A percentile compares a stretch with the other conserved stretches of the same genome.
Evolutionary conservation across 164 flowering plant species (phyloP).

Genomic region (Piper betle): DNA sequence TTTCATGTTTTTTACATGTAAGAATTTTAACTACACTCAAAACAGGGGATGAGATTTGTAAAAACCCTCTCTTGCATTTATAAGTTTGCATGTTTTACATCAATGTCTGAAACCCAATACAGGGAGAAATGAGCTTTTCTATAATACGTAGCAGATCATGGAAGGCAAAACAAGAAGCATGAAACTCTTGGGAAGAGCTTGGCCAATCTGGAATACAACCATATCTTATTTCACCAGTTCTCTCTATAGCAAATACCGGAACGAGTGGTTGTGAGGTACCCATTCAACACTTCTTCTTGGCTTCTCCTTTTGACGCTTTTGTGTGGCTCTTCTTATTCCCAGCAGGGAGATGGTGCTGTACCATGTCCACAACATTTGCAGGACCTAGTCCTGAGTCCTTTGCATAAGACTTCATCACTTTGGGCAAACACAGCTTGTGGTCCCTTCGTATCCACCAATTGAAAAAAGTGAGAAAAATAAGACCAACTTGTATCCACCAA

Average conservation of each 20-base stretch:
- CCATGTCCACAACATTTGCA: constrained; percentile 50
- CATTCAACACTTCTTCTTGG: constrained; percentile 65
- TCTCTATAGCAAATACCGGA: constrained; percentile 72
- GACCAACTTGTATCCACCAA: not conserved
- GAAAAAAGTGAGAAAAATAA: not conserved
- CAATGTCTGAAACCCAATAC: too few relatives aligned
- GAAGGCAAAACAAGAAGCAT: too few relatives aligned
- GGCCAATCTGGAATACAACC: too few relatives aligned
- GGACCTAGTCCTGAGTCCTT: constrained; percentile 59
- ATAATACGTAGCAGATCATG: too few relatives aligned
- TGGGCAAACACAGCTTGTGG: constrained; percentile 60
- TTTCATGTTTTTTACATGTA: too few relatives aligned
- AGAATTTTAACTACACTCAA: too few relatives aligned
- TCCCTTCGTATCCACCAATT: constrained; percentile 37
- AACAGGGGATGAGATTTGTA: too few relatives aligned
- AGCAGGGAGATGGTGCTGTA: constrained; percentile 68
- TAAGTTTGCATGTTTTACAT: too few relatives aligned
- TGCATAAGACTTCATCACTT: constrained; percentile 61
- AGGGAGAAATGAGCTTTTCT: too few relatives aligned
- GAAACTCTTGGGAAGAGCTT: too few relatives aligned
- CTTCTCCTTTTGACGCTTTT: constrained; percentile 37
- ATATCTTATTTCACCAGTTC: constrained; percentile 43
- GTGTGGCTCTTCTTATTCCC: constrained; percentile 33
- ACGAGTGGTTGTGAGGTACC: constrained; percentile 68
- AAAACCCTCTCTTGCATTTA: too few relatives aligned